These are phyloP conservation scores for Cadophora malorum DNA, from an alignment of 2,329 filamentous ascomycete genomes.

Conservation along the genomic window DNA sequence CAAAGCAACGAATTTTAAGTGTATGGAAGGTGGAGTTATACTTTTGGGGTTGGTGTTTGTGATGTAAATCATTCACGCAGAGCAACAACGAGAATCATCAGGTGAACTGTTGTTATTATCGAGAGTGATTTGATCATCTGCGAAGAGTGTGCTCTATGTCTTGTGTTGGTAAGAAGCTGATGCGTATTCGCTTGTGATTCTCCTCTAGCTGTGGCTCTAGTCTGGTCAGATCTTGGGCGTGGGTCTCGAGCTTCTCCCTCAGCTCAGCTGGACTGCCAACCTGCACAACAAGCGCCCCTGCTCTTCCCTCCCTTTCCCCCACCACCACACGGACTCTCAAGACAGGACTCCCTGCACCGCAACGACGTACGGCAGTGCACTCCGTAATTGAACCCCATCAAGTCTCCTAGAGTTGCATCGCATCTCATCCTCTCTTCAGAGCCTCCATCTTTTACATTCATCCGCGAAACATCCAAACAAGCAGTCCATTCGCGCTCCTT, in stretches of 20 bases:
- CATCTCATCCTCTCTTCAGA: background rate
- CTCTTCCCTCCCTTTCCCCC: background rate
- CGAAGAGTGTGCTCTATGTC: too few relatives aligned
- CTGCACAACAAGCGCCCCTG: constrained; percentile 11
- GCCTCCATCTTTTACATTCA: constrained; percentile 15
- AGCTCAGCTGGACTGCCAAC: background rate
- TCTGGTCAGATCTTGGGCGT: constrained; percentile 1
- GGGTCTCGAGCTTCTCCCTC: background rate
- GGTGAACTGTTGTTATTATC: background rate
- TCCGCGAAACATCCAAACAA: constrained; percentile 8
- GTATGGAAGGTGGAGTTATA: background rate
- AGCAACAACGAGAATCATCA: background rate
- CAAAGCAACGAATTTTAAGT: background rate
- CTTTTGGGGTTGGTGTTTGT: background rate
- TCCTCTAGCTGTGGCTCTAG: background rate
- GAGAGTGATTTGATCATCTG: background rate
- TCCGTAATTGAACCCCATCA: background rate
- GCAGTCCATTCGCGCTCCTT: constrained; percentile 22
- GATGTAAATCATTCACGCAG: background rate
- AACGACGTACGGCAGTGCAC: background rate
- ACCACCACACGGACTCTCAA: constrained; percentile 9
- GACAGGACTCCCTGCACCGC: background rate
- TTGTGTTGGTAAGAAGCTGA: background rate
- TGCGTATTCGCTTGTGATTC: background rate
- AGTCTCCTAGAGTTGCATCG: constrained; percentile 11